Evolutionary conservation across 2,329 filamentous ascomycete genomes (phyloP).

Genomic region (Colletotrichum viniferum): DNA sequence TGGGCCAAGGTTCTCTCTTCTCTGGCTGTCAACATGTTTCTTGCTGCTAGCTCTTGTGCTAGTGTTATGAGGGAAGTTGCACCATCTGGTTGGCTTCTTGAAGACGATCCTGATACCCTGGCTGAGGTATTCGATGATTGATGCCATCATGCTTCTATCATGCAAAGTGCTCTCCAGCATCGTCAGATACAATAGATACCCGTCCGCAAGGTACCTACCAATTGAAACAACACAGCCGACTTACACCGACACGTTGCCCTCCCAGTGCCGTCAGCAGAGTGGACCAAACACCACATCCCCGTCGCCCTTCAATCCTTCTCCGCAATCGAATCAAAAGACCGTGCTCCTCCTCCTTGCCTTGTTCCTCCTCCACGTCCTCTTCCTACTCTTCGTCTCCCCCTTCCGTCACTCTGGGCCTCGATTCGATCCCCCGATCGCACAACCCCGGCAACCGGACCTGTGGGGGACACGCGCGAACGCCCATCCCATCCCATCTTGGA

Average conservation of each 20-base stretch:
- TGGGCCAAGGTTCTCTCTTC: background rate
- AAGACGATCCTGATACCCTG: background rate
- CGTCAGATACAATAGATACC: background rate
- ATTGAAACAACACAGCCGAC: background rate
- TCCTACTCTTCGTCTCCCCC: background rate
- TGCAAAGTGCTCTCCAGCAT: background rate
- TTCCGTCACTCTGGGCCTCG: background rate
- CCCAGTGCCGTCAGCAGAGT: background rate
- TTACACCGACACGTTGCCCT: background rate
- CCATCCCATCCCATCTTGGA: background rate
- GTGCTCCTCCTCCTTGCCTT: constrained; percentile 1
- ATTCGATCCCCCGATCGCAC: constrained; percentile 15
- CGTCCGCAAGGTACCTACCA: background rate
- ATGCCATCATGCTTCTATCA: background rate
- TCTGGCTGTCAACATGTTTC: background rate
- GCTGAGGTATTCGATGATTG: background rate
- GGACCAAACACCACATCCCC: background rate
- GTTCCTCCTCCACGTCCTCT: background rate
- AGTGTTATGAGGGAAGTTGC: background rate
- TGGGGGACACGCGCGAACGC: background rate
- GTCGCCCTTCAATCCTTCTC: background rate
- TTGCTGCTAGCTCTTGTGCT: background rate
- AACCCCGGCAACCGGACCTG: constrained; percentile 18
- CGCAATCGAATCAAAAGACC: constrained; percentile 8
- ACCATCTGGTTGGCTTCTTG: background rate